phyloP scores from a whole-genome alignment of 2,329 filamentous ascomycete species.

The Diplodia sapinea region DNA sequence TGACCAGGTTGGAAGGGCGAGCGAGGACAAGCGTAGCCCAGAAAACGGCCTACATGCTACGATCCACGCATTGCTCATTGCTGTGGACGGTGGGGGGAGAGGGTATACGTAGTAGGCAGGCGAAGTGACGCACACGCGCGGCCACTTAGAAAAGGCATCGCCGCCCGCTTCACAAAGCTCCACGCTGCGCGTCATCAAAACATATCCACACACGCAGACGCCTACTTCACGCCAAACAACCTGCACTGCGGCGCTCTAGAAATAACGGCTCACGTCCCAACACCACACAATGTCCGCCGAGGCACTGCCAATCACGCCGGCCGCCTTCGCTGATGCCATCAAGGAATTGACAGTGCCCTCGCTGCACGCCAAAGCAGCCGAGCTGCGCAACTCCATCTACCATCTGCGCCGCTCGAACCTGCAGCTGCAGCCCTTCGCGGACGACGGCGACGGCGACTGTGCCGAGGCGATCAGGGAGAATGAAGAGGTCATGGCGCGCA shows the following conservation, averaged over 20 bases:
- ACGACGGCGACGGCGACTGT: conserved; percentile 71
- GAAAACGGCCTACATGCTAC: conserved; percentile 38
- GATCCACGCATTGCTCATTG: conserved; percentile 41
- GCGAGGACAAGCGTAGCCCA: conserved; percentile 30
- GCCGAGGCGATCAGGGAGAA: conserved; percentile 77
- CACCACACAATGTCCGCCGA: conserved; percentile 64
- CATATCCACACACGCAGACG: not conserved
- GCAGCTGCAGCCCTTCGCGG: conserved; percentile 72
- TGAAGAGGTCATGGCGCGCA: conserved; percentile 69
- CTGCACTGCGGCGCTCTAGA: conserved; percentile 7
- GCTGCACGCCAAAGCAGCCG: conserved; percentile 75
- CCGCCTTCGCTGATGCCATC: conserved; percentile 71
- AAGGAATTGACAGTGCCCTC: conserved; percentile 68
- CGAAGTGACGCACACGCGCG: conserved; percentile 26
- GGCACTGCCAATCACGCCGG: conserved; percentile 64
- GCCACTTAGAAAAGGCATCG: conserved; percentile 3
- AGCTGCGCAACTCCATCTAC: conserved; percentile 74
- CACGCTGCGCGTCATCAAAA: conserved; percentile 22
- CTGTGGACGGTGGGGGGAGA: conserved; percentile 16
- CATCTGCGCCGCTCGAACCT: conserved; percentile 77
- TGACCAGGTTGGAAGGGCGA: conserved; percentile 39
- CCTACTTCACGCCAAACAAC: not conserved
- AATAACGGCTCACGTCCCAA: not conserved
- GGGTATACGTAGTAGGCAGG: not conserved
- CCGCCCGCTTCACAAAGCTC: conserved; percentile 1